Percentiles rank a stretch among this genome's conserved stretches.
Evolutionary conservation across 345 rosid genomes (phyloP).

Genomic region (Excoecaria agallocha): DNA sequence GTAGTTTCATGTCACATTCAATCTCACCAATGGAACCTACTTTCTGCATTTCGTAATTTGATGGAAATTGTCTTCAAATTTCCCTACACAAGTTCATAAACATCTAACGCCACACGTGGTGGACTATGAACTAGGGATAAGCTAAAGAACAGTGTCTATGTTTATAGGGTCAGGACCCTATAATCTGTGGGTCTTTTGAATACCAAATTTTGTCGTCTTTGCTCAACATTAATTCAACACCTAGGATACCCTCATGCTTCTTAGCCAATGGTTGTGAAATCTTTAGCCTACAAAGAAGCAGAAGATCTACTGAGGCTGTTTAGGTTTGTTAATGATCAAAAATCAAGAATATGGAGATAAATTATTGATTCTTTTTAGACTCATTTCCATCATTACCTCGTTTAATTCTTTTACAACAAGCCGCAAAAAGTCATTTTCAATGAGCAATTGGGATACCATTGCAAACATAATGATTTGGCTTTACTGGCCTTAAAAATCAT

Average conservation of each 20-base stretch:
- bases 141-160: conserved; percentile 4
- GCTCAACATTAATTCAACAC: conserved; percentile 1
- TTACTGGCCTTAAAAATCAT: neutral
- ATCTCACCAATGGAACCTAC: neutral
- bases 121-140: neutral
- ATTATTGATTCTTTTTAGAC: neutral
- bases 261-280: too few species aligned
- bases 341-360: neutral
- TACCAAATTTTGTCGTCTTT: neutral
- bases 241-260: neutral
- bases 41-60: conserved; percentile 1
- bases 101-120: conserved; percentile 19
- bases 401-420: conserved; percentile 3
- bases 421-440: neutral
- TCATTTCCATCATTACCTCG: conserved; percentile 10
- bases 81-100: conserved; percentile 2
- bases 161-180: conserved; percentile 4
- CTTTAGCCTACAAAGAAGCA: neutral
- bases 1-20: conserved; percentile 10
- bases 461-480: conserved; percentile 10
- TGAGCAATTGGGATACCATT: neutral
- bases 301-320: neutral
- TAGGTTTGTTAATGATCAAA: neutral
- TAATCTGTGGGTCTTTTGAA: neutral
- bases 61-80: conserved; percentile 17